Evolutionary conservation across 1,284 basidiomycete species (phyloP).

Genomic region (Mycosarcoma mackinlayi): DNA sequence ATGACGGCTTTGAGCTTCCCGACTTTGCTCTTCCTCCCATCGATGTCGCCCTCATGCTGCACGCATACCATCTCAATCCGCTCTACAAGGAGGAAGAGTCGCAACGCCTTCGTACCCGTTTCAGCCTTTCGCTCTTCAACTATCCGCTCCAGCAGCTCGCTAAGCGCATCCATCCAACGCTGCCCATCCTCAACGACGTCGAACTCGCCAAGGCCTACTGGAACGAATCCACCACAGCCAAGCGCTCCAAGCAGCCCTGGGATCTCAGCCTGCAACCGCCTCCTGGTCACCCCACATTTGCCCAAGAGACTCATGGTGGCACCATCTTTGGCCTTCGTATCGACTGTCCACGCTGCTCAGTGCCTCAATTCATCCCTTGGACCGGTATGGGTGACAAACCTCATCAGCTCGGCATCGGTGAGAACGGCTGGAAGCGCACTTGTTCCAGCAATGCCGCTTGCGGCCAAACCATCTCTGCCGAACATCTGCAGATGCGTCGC

Average conservation of each 20-base stretch:
- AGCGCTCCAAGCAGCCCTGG: slow-evolving; percentile 39
- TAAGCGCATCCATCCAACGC: slow-evolving; percentile 21
- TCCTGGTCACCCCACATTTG: slow-evolving; percentile 30
- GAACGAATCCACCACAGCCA: slow-evolving; percentile 13
- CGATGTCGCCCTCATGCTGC: slow-evolving; percentile 57
- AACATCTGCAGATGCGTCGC: slow-evolving; percentile 41
- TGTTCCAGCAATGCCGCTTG: slow-evolving; percentile 8
- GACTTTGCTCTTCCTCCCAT: slow-evolving; percentile 48
- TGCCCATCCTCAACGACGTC: slow-evolving; percentile 39
- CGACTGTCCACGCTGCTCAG: slow-evolving; percentile 31
- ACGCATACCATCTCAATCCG: slow-evolving; percentile 52
- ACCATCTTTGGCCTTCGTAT: slow-evolving; percentile 40
- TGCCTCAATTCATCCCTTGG: slow-evolving; percentile 35
- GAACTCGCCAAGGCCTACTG: slow-evolving; percentile 26
- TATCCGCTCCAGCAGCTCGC: slow-evolving; percentile 40
- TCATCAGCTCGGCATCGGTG: slow-evolving; percentile 29
- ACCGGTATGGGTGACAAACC: slow-evolving; percentile 37
- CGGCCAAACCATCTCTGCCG: slow-evolving; percentile 25
- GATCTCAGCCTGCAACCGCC: slow-evolving; percentile 41
- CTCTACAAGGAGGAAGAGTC: slow-evolving; percentile 31
- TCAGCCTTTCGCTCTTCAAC: slow-evolving; percentile 19
- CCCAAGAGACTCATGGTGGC: slow-evolving; percentile 35
- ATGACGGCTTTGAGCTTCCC: slow-evolving; percentile 23
- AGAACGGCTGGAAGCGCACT: slow-evolving; percentile 30
- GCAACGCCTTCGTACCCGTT: slow-evolving; percentile 24